A percentile compares a stretch with the other conserved stretches of the same genome.
Conservation (phyloP, 495 filamentous ascomycete genomes). For the Penicillium verhagenii region DNA sequence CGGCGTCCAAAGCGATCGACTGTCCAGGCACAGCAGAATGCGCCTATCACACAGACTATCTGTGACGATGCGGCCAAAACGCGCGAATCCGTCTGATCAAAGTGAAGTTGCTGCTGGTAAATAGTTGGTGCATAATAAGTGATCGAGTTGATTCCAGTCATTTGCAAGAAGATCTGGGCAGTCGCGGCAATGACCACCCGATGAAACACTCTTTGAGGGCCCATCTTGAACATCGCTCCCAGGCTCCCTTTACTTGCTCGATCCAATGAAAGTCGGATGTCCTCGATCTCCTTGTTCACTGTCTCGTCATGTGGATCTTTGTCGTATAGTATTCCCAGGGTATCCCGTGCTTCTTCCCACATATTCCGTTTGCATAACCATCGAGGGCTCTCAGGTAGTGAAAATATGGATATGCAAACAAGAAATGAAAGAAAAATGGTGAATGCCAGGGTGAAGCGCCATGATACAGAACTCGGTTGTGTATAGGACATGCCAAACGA, state of each 20-base stretch:
- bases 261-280: slow-evolving; percentile 10
- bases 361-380: slow-evolving; percentile 34
- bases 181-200: slow-evolving; percentile 23
- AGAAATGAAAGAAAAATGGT: slow-evolving; percentile 48
- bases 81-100: slow-evolving; percentile 12
- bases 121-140: slow-evolving; percentile 28
- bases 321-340: slow-evolving; percentile 18
- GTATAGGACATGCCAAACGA: slow-evolving; percentile 12
- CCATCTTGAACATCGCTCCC: slow-evolving; percentile 20
- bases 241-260: slow-evolving; percentile 13
- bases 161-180: slow-evolving; percentile 25
- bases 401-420: slow-evolving; percentile 32
- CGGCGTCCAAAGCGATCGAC: slow-evolving; percentile 31
- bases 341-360: slow-evolving; percentile 26
- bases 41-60: slow-evolving; percentile 23
- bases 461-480: slow-evolving; percentile 23
- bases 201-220: slow-evolving; percentile 20
- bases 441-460: slow-evolving; percentile 47
- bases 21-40: slow-evolving; percentile 23
- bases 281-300: slow-evolving; percentile 18
- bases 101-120: slow-evolving; percentile 23
- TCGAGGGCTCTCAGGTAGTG: slow-evolving; percentile 37
- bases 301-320: slow-evolving; percentile 3
- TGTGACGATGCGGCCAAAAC: slow-evolving; percentile 24
- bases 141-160: slow-evolving; percentile 22